These are phyloP conservation scores for Botrytis elliptica DNA, from an alignment of 2,329 filamentous ascomycete species.

Conservation along the genomic window DNA sequence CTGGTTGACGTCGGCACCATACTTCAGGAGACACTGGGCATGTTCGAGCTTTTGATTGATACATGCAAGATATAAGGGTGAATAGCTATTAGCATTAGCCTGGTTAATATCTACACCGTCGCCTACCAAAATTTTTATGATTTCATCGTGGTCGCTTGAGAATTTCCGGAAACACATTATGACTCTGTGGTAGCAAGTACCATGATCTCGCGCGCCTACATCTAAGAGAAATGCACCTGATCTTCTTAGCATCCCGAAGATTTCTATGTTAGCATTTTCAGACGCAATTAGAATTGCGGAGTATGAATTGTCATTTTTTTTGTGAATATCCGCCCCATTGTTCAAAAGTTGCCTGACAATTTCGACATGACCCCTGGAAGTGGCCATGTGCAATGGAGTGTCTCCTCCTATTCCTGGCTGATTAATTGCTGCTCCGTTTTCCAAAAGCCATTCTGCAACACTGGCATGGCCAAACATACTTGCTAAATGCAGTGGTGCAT, in stretches of 20 bases:
- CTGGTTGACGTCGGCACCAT: background rate
- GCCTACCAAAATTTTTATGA: no score
- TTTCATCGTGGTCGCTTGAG: no score
- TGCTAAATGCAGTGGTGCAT: background rate
- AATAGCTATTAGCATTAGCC: no score
- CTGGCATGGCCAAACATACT: background rate
- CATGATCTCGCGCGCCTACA: background rate
- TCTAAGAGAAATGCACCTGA: background rate
- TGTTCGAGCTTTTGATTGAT: no score
- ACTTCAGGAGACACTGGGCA: no score
- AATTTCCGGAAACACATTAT: no score
- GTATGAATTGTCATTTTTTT: background rate
- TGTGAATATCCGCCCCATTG: background rate
- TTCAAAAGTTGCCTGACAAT: background rate
- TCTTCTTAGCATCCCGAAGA: accelerated
- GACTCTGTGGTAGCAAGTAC: no score
- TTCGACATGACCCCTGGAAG: background rate
- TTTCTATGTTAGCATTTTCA: no score
- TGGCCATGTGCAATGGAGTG: background rate
- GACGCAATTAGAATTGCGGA: background rate
- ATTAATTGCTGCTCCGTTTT: background rate
- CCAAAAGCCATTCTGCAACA: background rate
- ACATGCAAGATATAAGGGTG: no score
- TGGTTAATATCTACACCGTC: no score
- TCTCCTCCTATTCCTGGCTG: background rate